Evolutionary conservation across 1,284 basidiomycete species (phyloP).

Genomic region (Porodaedalea pini): DNA sequence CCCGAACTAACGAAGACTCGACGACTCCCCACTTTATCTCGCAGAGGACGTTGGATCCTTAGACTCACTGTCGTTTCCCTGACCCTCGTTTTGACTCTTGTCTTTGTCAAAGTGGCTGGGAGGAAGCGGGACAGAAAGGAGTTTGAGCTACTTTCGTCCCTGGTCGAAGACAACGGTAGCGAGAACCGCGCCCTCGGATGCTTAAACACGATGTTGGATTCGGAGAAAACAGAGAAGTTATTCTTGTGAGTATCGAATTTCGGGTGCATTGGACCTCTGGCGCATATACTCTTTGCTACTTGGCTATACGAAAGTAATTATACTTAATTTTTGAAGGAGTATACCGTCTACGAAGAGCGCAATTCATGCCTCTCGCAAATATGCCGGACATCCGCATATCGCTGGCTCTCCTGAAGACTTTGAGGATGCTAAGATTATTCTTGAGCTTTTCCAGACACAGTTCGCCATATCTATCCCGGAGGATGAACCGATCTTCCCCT

Average conservation of each 20-base stretch:
- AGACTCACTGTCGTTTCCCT: background rate
- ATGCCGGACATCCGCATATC: conserved; percentile 68
- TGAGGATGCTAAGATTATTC: conserved; percentile 58
- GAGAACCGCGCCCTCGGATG: conserved; percentile 3
- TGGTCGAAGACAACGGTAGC: background rate
- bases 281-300: background rate
- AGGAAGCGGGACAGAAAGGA: background rate
- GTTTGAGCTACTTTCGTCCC: background rate
- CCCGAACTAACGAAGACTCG: background rate
- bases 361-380: conserved; percentile 50
- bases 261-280: background rate
- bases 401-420: conserved; percentile 67
- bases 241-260: conserved; percentile 23
- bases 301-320: background rate
- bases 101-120: background rate
- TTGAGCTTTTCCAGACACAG: conserved; percentile 60
- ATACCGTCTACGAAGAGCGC: conserved; percentile 55
- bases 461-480: conserved; percentile 47
- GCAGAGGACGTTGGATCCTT: conserved; percentile 3
- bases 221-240: conserved; percentile 23
- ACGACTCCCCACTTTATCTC: conserved; percentile 1
- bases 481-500: conserved; percentile 55
- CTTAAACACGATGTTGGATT: background rate
- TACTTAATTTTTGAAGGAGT: conserved; percentile 38
- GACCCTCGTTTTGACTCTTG: background rate